phyloP scores from a whole-genome alignment of 306 rosid species.

The Alnus glutinosa region DNA sequence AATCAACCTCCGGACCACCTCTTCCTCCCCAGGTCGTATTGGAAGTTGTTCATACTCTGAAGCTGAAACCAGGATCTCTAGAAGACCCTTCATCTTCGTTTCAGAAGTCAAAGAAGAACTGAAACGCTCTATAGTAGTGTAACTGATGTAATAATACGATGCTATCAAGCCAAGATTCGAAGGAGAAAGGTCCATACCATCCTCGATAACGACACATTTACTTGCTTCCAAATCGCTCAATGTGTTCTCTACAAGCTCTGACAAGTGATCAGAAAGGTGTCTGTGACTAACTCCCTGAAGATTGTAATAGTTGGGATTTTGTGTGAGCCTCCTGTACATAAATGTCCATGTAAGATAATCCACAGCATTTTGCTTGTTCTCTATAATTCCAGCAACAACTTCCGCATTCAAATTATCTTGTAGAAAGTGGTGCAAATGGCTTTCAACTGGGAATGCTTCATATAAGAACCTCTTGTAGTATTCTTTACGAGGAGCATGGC shows the following conservation, averaged over 20 bases:
- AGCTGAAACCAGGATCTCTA: constrained; percentile 78
- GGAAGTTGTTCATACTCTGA: constrained; percentile 88
- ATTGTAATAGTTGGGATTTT: constrained; percentile 94
- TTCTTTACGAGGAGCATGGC: constrained; percentile 93
- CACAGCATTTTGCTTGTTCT: constrained; percentile 92
- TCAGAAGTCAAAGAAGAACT: constrained; percentile 73
- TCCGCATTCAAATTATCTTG: constrained; percentile 90
- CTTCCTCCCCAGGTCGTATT: constrained; percentile 92
- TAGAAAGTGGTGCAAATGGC: constrained; percentile 85
- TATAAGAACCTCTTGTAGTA: constrained; percentile 86
- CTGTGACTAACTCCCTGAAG: constrained; percentile 92
- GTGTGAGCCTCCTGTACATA: constrained; percentile 89
- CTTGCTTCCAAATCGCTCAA: constrained; percentile 84
- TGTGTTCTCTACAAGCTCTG: constrained; percentile 85
- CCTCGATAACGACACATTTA: constrained; percentile 73
- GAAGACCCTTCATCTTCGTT: constrained; percentile 91
- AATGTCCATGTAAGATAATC: constrained; percentile 97
- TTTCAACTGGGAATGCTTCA: constrained; percentile 97
- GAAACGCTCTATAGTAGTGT: constrained; percentile 87
- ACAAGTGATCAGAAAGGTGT: constrained; percentile 92
- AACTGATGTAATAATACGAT: constrained; percentile 82
- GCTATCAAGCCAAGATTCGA: constrained; percentile 91
- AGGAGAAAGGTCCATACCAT: constrained; percentile 80
- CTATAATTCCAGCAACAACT: constrained; percentile 75
- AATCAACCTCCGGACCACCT: constrained; percentile 70